phyloP scores from a whole-genome alignment of 805 yeast species.

The Zygoascus ofunaensis region DNA sequence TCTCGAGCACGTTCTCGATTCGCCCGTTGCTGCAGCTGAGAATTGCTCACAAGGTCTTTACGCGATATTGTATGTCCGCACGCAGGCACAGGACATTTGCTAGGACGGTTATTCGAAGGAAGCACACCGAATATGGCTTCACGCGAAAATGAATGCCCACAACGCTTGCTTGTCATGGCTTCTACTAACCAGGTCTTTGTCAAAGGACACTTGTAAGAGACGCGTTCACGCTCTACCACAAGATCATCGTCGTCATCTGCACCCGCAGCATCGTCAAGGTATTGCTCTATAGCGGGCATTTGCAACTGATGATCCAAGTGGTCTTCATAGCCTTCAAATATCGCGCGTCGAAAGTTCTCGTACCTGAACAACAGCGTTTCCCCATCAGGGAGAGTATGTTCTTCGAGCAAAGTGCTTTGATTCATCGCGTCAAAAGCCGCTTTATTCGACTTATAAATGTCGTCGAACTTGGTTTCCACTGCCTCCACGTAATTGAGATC shows the following conservation, averaged over 20 bases:
- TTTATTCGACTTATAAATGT: background rate
- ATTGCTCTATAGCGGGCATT: slow-evolving; percentile 14
- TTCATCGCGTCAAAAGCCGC: no score
- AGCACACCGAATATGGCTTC: slow-evolving; percentile 20
- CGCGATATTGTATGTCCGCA: slow-evolving; percentile 8
- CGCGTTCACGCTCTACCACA: slow-evolving; percentile 19
- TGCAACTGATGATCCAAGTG: slow-evolving; percentile 9
- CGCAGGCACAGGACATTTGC: slow-evolving; percentile 18
- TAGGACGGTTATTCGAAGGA: background rate
- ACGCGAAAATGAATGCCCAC: slow-evolving; percentile 24
- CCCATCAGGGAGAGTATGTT: no score
- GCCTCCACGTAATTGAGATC: background rate
- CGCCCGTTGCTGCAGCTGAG: slow-evolving; percentile 11
- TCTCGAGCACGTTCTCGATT: slow-evolving; percentile 11
- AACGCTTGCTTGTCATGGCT: slow-evolving; percentile 24
- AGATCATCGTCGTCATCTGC: slow-evolving; percentile 25
- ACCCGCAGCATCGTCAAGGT: slow-evolving; percentile 9
- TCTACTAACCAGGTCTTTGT: slow-evolving; percentile 20
- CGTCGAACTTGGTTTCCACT: no score
- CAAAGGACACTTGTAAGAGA: slow-evolving; percentile 26
- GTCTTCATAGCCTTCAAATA: slow-evolving; percentile 13
- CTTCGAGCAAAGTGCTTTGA: no score
- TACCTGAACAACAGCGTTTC: slow-evolving; percentile 7
- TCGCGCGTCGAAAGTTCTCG: slow-evolving; percentile 10
- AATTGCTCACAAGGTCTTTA: slow-evolving; percentile 7